A percentile compares a stretch with the other conserved stretches of the same genome.
Evolutionary conservation across 2,329 filamentous ascomycete species (phyloP).

Genomic region (Colletotrichum sp.): DNA sequence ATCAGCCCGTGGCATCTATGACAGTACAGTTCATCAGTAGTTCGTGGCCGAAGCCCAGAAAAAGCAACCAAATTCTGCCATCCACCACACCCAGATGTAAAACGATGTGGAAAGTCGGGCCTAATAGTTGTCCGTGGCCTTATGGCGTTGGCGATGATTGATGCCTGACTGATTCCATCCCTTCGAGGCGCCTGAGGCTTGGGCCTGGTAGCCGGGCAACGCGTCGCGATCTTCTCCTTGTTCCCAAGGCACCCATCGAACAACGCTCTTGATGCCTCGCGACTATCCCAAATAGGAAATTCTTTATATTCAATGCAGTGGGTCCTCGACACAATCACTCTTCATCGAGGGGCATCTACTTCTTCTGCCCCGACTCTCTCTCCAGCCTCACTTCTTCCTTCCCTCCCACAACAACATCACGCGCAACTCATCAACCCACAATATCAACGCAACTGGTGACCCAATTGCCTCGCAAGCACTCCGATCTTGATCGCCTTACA

Average conservation of each 20-base stretch:
- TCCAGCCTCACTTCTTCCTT: not conserved
- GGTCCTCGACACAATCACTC: not conserved
- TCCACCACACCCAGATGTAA: not conserved
- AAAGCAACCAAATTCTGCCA: not conserved
- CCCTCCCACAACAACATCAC: not conserved
- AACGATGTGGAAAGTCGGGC: accelerated
- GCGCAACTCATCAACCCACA: not conserved
- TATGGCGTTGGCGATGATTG: not conserved
- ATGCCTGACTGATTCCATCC: not conserved
- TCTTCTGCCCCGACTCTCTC: not conserved
- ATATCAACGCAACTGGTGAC: not conserved
- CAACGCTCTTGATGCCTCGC: not conserved
- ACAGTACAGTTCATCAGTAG: accelerated
- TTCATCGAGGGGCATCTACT: not conserved
- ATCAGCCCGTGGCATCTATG: not conserved
- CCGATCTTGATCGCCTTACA: not conserved
- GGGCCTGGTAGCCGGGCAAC: not conserved
- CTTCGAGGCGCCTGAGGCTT: not conserved
- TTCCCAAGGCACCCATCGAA: not conserved
- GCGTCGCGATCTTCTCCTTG: not conserved
- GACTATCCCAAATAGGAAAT: not conserved
- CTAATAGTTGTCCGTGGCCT: not conserved
- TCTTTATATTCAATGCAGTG: not conserved
- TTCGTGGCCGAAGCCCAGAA: not conserved
- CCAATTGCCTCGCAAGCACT: not conserved